Evolutionary conservation across 2,329 filamentous ascomycete species (phyloP).

Genomic region (Colletotrichum sp.): DNA sequence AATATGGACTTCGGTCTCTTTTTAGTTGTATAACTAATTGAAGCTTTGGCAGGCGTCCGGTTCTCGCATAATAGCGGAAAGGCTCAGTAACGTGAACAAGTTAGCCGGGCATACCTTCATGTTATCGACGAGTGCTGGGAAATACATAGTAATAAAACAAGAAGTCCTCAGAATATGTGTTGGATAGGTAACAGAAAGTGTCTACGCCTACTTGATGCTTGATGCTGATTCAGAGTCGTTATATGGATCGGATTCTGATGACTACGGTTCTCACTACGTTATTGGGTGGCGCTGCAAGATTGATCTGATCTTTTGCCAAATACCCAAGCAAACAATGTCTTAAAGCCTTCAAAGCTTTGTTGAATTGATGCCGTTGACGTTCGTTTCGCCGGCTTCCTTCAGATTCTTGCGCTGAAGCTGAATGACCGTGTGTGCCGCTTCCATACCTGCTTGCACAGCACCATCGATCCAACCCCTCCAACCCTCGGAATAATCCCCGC

Average conservation of each 20-base stretch:
- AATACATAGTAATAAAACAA: fast-evolving
- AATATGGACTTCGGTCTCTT: neutral
- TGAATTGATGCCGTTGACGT: neutral
- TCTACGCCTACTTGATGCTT: neutral
- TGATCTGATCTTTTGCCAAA: neutral
- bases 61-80: neutral
- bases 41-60: neutral
- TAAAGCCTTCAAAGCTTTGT: neutral
- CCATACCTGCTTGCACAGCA: neutral
- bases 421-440: neutral
- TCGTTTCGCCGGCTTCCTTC: neutral
- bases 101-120: neutral
- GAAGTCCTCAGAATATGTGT: too few species aligned
- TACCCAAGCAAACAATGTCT: neutral
- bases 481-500: neutral
- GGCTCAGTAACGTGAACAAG: neutral
- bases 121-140: neutral
- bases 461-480: neutral
- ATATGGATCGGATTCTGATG: neutral
- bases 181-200: neutral
- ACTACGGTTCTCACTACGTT: neutral
- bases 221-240: neutral
- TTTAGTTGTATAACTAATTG: neutral
- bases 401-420: neutral
- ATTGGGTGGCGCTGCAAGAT: neutral